Percentiles rank a stretch among this genome's conserved stretches.
phyloP scores from a whole-genome alignment of 1,284 basidiomycete species.

The Polyporus tsugae region DNA sequence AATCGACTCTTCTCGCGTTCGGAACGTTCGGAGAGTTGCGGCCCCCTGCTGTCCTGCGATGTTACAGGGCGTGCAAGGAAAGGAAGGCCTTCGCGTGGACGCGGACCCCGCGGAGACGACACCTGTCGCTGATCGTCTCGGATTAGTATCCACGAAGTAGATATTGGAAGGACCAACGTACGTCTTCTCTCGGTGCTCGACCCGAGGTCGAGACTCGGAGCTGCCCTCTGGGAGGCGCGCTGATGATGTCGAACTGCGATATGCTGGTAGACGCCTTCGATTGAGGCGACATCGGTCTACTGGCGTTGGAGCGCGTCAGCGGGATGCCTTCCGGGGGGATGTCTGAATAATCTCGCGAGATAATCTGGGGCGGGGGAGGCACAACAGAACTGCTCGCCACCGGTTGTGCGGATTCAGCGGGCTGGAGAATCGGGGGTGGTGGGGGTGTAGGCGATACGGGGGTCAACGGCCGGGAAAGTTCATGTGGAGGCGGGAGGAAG shows the following conservation, averaged over 20 bases:
- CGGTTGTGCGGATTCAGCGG: conserved; percentile 8
- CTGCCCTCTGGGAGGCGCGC: conserved; percentile 25
- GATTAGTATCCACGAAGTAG: conserved; percentile 18
- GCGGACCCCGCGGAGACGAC: conserved; percentile 36
- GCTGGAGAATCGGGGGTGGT: conserved; percentile 10
- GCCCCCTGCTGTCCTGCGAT: conserved; percentile 15
- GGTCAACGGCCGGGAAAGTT: conserved; percentile 39
- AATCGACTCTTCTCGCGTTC: conserved; percentile 9
- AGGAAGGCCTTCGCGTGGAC: conserved; percentile 30
- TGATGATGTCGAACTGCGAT: conserved; percentile 40
- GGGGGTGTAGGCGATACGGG: conserved; percentile 20
- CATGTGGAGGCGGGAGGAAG: conserved; percentile 49
- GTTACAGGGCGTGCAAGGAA: conserved; percentile 17
- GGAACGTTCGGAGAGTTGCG: conserved; percentile 18
- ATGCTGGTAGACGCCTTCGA: conserved; percentile 41
- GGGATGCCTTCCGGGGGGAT: conserved; percentile 22
- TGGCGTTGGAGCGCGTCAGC: conserved; percentile 13
- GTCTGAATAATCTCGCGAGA: conserved; percentile 33
- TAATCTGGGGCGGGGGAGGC: conserved; percentile 21
- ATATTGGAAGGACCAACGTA: conserved; percentile 27
- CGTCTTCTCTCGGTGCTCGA: conserved; percentile 28
- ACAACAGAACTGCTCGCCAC: conserved; percentile 14
- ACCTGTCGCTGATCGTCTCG: conserved; percentile 26
- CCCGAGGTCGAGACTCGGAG: conserved; percentile 17
- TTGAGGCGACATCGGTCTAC: conserved; percentile 36